Percentiles rank a stretch among this genome's conserved stretches.
phyloP scores from a whole-genome alignment of 2,329 filamentous ascomycete genomes.

The Ceratocystis huliohia region DNA sequence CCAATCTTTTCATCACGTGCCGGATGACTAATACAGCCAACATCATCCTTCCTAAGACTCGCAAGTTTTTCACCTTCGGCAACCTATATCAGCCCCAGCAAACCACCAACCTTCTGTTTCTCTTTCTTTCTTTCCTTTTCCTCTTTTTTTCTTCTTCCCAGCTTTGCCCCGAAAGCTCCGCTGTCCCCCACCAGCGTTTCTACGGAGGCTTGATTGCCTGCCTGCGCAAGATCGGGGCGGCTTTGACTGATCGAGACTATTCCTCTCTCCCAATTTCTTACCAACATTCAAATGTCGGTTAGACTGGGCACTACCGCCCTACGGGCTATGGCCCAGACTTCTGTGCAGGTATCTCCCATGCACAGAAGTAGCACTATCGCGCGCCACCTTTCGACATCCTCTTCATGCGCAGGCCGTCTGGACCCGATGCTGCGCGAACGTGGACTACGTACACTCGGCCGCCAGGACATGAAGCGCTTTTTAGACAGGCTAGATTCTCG shows the following conservation, averaged over 20 bases:
- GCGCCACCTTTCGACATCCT: conserved; percentile 6
- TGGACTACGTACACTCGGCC: conserved; percentile 18
- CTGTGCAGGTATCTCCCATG: not conserved
- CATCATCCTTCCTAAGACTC: conserved; percentile 15
- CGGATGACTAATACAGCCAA: conserved; percentile 9
- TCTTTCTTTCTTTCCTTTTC: not conserved
- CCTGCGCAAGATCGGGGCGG: too few relatives aligned
- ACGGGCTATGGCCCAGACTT: not conserved
- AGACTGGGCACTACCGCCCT: not conserved
- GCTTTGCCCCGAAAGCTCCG: conserved; percentile 23
- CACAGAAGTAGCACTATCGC: not conserved
- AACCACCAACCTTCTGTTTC: not conserved
- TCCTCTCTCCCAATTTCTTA: not conserved
- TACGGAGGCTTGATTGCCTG: not conserved
- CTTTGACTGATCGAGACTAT: not conserved
- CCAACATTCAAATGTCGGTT: not conserved
- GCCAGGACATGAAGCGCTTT: conserved; percentile 20
- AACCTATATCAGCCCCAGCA: conserved; percentile 12
- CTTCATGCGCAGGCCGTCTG: conserved; percentile 13
- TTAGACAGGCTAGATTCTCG: conserved; percentile 20
- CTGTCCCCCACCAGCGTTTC: conserved; percentile 12
- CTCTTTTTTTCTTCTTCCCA: conserved; percentile 15
- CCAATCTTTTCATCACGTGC: not conserved
- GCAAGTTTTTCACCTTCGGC: conserved; percentile 16
- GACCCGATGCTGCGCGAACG: conserved; percentile 16